Percentiles rank a stretch among this genome's conserved stretches.
Evolutionary conservation across 768 basidiomycete species (phyloP).

Genomic region (Auriscalpium microsporum): DNA sequence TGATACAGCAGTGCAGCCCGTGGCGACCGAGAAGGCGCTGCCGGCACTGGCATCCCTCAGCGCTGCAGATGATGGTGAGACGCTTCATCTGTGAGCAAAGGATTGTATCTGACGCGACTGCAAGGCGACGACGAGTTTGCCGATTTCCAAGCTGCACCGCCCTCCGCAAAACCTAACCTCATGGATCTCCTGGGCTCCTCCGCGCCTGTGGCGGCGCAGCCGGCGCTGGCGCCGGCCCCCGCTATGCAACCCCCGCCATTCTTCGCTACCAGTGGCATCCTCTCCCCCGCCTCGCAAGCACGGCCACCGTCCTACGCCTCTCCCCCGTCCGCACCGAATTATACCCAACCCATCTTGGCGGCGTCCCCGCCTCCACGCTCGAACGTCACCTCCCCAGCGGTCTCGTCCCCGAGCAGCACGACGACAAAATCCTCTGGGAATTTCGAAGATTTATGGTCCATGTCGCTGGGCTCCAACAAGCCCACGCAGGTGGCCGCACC

Average conservation of each 20-base stretch:
- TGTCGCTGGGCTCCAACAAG: constrained; percentile 53
- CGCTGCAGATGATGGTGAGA: constrained; percentile 18
- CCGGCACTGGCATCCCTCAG: constrained; percentile 31
- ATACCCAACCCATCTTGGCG: constrained; percentile 3
- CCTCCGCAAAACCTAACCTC: constrained; percentile 27
- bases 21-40: constrained; percentile 43
- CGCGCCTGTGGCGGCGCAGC: neutral
- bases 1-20: constrained; percentile 34
- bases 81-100: too few relatives aligned
- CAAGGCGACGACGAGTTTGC: constrained; percentile 70
- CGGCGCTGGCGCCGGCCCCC: neutral
- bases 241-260: neutral
- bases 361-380: constrained; percentile 22
- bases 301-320: constrained; percentile 6
- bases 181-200: constrained; percentile 1
- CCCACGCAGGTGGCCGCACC: constrained; percentile 25
- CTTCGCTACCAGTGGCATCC: neutral
- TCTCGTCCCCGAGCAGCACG: constrained; percentile 16
- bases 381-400: constrained; percentile 12
- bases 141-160: constrained; percentile 74
- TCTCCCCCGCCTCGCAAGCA: constrained; percentile 4
- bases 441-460: constrained; percentile 86
- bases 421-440: constrained; percentile 36
- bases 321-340: constrained; percentile 9
- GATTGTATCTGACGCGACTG: neutral